Evolutionary conservation across 805 yeast genomes (phyloP), one percentile per base, ranked within the genome.

Genomic region (Wickerhamiella alocasiicola): DNA sequence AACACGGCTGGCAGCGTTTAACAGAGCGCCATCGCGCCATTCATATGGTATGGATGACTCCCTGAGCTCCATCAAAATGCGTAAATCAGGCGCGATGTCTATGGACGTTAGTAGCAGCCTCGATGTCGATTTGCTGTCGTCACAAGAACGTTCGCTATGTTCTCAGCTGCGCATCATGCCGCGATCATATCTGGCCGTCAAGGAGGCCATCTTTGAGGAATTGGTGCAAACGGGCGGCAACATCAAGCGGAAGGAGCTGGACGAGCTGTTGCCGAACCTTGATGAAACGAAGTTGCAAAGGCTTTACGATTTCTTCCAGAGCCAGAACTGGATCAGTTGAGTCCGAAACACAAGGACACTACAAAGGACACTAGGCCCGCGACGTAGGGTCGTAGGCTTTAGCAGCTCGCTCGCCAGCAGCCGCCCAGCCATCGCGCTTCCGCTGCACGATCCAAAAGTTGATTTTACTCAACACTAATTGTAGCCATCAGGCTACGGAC

Each of bases 121-220:
- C 1, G 97, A 91, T 56, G 81, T 72, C 45, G 85, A 82, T 30
- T 61, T 91, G 43, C 64, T 91, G 36, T 79, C 93, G 1, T 72
- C 76, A n/a, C 95, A 83, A 42, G 99, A 91, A 56, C 88, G 80
- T 56, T 75, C 73, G 41, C 62, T 91, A 35, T 93, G 98, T 62
- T 69, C 87, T 4, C 80, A 76, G 36, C 66, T 93, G 46, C 74
- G 94, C 47, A 78, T 93, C 9, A 62, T 81, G 43, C 98, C 99
- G 12, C 88, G 91, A 57, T 94, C 97, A 3, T 91, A 88, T 55
- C 64, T 91, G 46, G 95, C 94, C 2, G 82, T 91, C 48, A 91
- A 91, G 55, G 94, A 83, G 56, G 75, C 83, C 3, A 60, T 91
- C 42, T 84, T 91, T 66, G 74, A 93, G 51, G 95, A 87, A 55